These are phyloP conservation scores for Claviceps sp. DNA, from an alignment of 2,329 filamentous ascomycete species.

Conservation along the genomic window DNA sequence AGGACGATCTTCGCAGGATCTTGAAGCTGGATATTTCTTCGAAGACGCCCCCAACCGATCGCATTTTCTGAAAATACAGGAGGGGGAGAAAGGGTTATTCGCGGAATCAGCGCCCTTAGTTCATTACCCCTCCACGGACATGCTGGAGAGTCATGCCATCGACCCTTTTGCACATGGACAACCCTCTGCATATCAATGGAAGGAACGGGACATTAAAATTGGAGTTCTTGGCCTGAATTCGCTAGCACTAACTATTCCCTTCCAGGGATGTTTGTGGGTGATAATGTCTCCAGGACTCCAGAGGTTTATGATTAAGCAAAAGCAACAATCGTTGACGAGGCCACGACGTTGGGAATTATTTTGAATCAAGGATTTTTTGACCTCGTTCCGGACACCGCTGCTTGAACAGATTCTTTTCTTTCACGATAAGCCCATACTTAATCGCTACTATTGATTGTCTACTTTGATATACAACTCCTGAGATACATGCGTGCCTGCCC, in stretches of 20 bases:
- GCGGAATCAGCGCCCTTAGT: not conserved
- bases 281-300: slow-evolving; percentile 5
- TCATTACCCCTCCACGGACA: not conserved
- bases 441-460: not conserved
- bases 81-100: not conserved
- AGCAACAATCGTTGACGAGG: not conserved
- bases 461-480: not conserved
- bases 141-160: not conserved
- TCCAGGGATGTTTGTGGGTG: not conserved
- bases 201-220: not conserved
- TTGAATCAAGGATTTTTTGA: slow-evolving; percentile 12
- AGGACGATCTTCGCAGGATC: slow-evolving; percentile 39
- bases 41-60: slow-evolving; percentile 10
- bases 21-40: slow-evolving; percentile 30
- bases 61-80: slow-evolving; percentile 5
- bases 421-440: not conserved
- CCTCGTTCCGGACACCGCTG: slow-evolving; percentile 1
- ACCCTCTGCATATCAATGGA: not conserved
- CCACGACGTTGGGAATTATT: slow-evolving; percentile 9
- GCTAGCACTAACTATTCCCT: not conserved
- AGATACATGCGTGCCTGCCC: not conserved
- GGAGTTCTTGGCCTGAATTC: not conserved
- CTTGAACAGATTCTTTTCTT: not conserved
- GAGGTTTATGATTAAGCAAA: not conserved
- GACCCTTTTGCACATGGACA: not conserved